Evolutionary conservation across 2,329 filamentous ascomycete species (phyloP), one percentile per base, ranked within the genome.

Genomic region (Cordyceps tenuipes): DNA sequence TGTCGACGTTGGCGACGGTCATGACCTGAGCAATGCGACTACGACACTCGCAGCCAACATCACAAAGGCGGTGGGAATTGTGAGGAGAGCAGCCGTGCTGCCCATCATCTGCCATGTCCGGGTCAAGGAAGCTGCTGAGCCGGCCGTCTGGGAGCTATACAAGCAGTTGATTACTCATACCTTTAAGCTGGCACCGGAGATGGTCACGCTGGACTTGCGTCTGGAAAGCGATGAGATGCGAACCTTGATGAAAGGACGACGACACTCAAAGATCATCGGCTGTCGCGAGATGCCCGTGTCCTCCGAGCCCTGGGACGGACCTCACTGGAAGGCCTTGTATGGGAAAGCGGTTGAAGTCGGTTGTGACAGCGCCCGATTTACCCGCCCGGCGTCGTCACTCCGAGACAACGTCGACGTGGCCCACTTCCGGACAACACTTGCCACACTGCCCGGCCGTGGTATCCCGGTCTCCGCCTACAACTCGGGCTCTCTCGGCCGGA

Each of bases 391-490:
- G 3, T 70, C 71, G 3, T 77, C 74, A 1, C 75, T 83, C n/a
- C 77, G 82, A 15, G 86, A 90, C 64, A 87, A 88, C 62, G 81
- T 85, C 55, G 80, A 81, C 3, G 77, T 88, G 17, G 76, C 81
- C 36, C 75, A 76, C 12, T 77, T 89, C 31, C 79, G 80, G 61
- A 75, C 78, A 41, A 74, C 76, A 17, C 74, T 84, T 5, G 72
- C 74, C 51, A 71, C 71, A 13, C 68, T 79, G 3, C 63, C 65
- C 10, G 73, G 74, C 0, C 72, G 73, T 0, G 72, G 72, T 6
- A 70, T 84, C 15, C 82, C 85, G 0, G 61, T 88, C 1, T 82
- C 87, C 23, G 79, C 82, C 10, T 88, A 86, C 71, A 89, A 88
- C 64, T 84, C 83, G 0, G 87, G 86, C 0, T 70, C 75, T 7